Base-by-base conservation (phyloP, 306 rosid genomes). In the Trichosanthes truncata region DNA sequence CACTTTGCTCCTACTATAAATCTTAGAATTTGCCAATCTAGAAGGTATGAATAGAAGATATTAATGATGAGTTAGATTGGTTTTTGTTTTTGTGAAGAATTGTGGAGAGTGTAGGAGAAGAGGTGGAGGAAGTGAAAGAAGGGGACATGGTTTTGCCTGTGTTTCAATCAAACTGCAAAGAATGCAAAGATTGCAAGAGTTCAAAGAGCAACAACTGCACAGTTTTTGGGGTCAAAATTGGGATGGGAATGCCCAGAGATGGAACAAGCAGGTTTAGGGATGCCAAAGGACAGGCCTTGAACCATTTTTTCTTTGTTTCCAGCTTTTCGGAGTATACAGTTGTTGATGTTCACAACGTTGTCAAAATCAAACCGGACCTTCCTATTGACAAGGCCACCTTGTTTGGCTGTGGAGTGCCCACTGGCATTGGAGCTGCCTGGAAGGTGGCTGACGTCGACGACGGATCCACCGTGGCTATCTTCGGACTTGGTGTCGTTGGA, bases 381-480 rank as follows among this genome's bases (percentile, higher is more conserved):
- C 90, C 93, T 25, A 20, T 74, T 17, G 81, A 92, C 10, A 86
- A 71, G 72, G 97, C 93, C 66, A 86, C 91, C 77, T 76, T 92
- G 84, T 94, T 92, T 8, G 72, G 91, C 6, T 90, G 94, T 7
- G 91, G 94, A 3, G 86, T 90, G 3, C 86, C 94, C 15, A 90
- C 97, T 46, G 97, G 94, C 46, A 3, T 90, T 12, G 94, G 97
- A 59, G 94, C 97, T 0, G 88, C 88, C 1, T 87, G 93, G 91
- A 92, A 88, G 77, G 94, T 85, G 26, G 97, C 97, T 13, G 78
- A 85, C 51, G 89, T 89, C 26, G 92, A 92, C 46, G 78, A 84
- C 80, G 94, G 93, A 0, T 86, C 93, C 40, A 86, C 93, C 0
- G 94, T 92, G 20, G 89, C 94, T 57, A 85, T 92, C 36, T 90